phyloP scores from a whole-genome alignment of 1,284 basidiomycete genomes.

The Irpex rosettiformis region DNA sequence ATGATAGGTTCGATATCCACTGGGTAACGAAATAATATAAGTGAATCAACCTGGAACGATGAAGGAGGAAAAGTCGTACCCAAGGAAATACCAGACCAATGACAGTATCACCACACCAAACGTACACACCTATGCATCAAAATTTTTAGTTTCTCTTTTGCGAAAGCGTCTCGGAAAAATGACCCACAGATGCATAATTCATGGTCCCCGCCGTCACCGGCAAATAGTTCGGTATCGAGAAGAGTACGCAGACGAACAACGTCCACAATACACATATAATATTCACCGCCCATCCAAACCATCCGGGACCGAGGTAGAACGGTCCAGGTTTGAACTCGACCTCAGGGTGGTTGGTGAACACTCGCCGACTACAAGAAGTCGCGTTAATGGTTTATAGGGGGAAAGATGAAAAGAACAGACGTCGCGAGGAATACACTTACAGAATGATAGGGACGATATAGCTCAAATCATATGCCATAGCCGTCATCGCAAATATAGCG shows the following conservation, averaged over 20 bases:
- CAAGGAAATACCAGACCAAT: neutral
- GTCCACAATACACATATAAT: conserved; percentile 71
- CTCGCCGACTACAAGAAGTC: conserved; percentile 43
- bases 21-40: neutral
- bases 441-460: conserved; percentile 76
- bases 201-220: conserved; percentile 72
- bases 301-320: conserved; percentile 81
- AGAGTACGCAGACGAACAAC: conserved; percentile 65
- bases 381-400: conserved; percentile 1
- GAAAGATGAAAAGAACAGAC: neutral
- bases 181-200: conserved; percentile 65
- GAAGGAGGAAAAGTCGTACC: neutral
- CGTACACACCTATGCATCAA: neutral
- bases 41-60: neutral
- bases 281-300: conserved; percentile 65
- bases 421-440: conserved; percentile 21
- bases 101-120: neutral
- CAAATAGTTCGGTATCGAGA: conserved; percentile 65
- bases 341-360: conserved; percentile 79
- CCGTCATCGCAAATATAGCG: conserved; percentile 25
- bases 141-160: neutral
- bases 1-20: neutral
- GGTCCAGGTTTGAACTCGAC: conserved; percentile 87
- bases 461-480: conserved; percentile 68
- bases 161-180: too few relatives aligned